Evolutionary conservation across 2,329 filamentous ascomycete genomes (phyloP).

Genomic region (Juglanconis juglandina): DNA sequence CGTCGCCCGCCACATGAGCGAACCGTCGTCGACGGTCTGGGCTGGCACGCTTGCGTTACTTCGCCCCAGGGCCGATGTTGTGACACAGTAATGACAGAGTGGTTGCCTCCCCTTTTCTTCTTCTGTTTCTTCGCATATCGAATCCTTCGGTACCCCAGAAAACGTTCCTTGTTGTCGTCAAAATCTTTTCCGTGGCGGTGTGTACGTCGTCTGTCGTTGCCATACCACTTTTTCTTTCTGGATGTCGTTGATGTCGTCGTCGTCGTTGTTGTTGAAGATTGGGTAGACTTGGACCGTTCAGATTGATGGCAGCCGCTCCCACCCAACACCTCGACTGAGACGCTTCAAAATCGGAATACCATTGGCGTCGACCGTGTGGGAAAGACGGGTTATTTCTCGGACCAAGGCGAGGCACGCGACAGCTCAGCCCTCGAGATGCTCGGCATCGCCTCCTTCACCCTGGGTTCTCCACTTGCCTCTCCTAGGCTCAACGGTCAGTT

Average conservation of each 20-base stretch:
- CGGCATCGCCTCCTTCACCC: slow-evolving; percentile 1
- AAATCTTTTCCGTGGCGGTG: neutral
- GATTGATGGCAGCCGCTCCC: too few relatives aligned
- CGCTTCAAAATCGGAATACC: neutral
- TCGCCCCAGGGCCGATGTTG: neutral
- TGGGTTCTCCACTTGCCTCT: slow-evolving; percentile 22
- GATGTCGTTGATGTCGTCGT: too few relatives aligned
- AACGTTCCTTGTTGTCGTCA: neutral
- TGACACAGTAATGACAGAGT: neutral
- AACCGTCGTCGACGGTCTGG: too few relatives aligned
- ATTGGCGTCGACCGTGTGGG: neutral
- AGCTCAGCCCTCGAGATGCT: neutral
- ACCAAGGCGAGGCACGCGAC: neutral
- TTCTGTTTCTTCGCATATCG: neutral
- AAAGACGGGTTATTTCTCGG: neutral
- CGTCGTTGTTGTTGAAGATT: too few relatives aligned
- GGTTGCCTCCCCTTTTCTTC: neutral
- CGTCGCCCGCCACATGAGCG: neutral
- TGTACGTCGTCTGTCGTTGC: too few relatives aligned
- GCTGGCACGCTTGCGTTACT: neutral
- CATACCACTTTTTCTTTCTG: too few relatives aligned
- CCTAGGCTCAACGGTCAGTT: slow-evolving; percentile 27
- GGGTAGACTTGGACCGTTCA: too few relatives aligned
- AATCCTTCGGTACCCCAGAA: too few relatives aligned
- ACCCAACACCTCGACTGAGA: too few relatives aligned